Base-by-base conservation (phyloP, 2,329 filamentous ascomycete species). In the Magnaporthiopsis rhizophila region DNA sequence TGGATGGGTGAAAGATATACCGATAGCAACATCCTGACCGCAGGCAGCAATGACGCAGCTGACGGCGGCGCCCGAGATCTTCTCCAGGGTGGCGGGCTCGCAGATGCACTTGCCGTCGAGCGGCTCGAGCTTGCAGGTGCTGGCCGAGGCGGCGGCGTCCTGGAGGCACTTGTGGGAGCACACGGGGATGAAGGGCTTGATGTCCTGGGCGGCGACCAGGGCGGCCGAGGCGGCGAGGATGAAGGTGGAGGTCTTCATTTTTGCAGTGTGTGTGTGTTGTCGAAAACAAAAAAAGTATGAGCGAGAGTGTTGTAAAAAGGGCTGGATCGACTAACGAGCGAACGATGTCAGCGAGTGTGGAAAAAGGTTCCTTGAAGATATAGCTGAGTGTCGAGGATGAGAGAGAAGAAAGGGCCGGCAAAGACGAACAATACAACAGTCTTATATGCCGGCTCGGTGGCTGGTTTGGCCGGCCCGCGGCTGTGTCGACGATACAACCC, bases 131-230 rank as follows among this genome's bases (percentile, higher is more conserved):
- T 12, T 58, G 57, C 57, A 58, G 12, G 26, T 58, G 26, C 21
- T 58, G 26, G 11, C 26, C 6, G 26, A 12, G 57, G 26, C 24
- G 57, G 30, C 30, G 26, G 57, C 57, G 26, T 58, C 57, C 57
- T 28, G 24, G 12, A 58, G 57, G 57, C 57, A 58, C 57, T 58
- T 58, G 26, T 28, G 57, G 15, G 57, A 58, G 57, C 57, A 58
- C 57, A 30, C 26, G 12, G 57, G 57, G 13, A 58, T 32, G 57
- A 28, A 58, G 24, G 57, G 24, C 57, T 58, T 58, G 57, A 58
- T 58, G 57, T 58, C 57, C 57, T 58, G 57, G 30, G 57, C 57
- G 30, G 57, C 57, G 13, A 32, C 57, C 26, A 58, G 57, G 30
- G 26, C 57, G 57, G 30, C 57, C 24, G 30, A 28, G 57, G 57